These are phyloP conservation scores for Posidonia australis DNA, from an alignment of 106 monocot species.

Conservation along the genomic window DNA sequence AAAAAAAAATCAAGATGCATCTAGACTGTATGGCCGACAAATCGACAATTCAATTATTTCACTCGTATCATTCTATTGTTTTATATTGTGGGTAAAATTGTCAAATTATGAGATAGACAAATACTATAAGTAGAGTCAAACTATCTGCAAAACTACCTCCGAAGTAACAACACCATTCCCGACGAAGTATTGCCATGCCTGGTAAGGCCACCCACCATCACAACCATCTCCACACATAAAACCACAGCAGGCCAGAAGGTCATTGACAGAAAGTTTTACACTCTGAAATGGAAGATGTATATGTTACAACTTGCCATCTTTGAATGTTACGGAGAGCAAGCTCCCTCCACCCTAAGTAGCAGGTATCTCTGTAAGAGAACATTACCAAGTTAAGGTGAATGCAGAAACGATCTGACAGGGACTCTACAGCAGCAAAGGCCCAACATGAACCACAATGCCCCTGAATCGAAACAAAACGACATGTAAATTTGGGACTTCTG, in stretches of 20 bases:
- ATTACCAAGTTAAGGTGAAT: conserved; percentile 65
- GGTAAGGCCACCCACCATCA: conserved; percentile 87
- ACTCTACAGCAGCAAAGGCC: conserved; percentile 96
- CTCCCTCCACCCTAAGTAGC: too few species aligned
- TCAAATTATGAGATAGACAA: too few species aligned
- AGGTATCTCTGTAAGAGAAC: not conserved
- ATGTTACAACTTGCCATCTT: not conserved
- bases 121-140: too few species aligned
- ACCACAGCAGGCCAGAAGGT: conserved; percentile 86
- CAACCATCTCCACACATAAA: conserved; percentile 97
- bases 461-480: conserved; percentile 21
- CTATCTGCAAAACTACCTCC: conserved; percentile 59
- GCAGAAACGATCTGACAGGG: conserved; percentile 84
- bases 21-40: too few species aligned
- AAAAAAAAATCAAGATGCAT: too few species aligned
- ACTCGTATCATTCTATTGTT: too few species aligned
- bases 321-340: too few species aligned
- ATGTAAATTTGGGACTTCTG: not conserved
- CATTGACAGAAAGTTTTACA: conserved; percentile 79
- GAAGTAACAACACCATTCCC: conserved; percentile 87
- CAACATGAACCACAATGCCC: conserved; percentile 98
- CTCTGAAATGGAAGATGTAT: conserved; percentile 42
- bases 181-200: conserved; percentile 85
- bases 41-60: too few species aligned
- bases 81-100: too few species aligned